A percentile compares a stretch with the other conserved stretches of the same genome.
phyloP scores from a whole-genome alignment of 768 basidiomycete genomes.

The Kwoniella sp. region DNA sequence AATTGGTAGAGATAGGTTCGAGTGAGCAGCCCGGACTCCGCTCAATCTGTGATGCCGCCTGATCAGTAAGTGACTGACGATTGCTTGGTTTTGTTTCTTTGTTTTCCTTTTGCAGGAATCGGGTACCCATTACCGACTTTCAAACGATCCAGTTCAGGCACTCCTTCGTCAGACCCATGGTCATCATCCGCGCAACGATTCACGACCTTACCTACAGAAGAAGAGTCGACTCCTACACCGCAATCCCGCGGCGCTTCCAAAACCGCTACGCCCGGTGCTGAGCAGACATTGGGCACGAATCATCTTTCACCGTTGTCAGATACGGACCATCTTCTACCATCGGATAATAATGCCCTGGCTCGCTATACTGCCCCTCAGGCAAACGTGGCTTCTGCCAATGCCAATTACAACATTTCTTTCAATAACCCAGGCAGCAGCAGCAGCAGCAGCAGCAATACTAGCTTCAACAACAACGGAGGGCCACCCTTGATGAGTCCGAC shows the following conservation, averaged over 20 bases:
- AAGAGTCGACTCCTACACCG: conserved; percentile 29
- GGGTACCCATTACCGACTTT: conserved; percentile 17
- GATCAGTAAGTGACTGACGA: too few relatives aligned
- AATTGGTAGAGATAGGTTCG: conserved; percentile 40
- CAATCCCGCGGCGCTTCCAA: conserved; percentile 20
- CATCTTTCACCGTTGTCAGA: conserved; percentile 32
- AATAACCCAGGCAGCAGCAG: not conserved
- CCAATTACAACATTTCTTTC: conserved; percentile 1
- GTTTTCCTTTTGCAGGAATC: not conserved
- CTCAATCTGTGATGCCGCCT: too few relatives aligned
- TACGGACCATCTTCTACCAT: conserved; percentile 18
- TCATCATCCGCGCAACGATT: conserved; percentile 37
- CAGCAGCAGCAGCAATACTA: not conserved
- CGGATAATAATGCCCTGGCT: conserved; percentile 22
- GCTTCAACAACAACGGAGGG: not conserved
- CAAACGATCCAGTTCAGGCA: conserved; percentile 21
- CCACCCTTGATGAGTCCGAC: conserved; percentile 26
- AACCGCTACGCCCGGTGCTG: conserved; percentile 17
- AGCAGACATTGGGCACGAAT: conserved; percentile 18
- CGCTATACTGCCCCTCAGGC: conserved; percentile 19
- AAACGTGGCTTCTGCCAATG: not conserved
- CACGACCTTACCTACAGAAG: conserved; percentile 39
- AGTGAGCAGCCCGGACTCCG: conserved; percentile 38
- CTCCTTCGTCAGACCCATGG: conserved; percentile 18
- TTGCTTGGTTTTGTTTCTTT: too few relatives aligned